phyloP scores from a whole-genome alignment of 176 grass and related monocot genomes.

The Musa acuminata region DNA sequence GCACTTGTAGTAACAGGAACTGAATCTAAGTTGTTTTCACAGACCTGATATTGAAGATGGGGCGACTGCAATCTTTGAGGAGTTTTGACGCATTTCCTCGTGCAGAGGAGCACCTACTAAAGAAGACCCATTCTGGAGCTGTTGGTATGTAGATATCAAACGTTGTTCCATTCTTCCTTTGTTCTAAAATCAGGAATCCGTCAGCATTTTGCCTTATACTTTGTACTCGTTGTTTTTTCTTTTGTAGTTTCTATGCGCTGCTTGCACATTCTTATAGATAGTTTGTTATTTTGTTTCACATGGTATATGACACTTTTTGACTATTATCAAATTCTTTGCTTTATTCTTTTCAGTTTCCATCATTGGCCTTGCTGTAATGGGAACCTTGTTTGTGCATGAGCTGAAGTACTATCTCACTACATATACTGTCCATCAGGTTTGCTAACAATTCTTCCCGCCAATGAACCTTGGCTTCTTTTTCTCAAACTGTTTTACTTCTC shows the following conservation, averaged over 20 bases:
- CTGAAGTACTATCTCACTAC: constrained; percentile 87
- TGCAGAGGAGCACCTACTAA: constrained; percentile 77
- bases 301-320: neutral
- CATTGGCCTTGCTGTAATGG: constrained; percentile 75
- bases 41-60: constrained; percentile 32
- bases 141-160: constrained; percentile 38
- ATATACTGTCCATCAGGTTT: constrained; percentile 75
- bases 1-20: too few species aligned
- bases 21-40: too few species aligned
- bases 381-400: constrained; percentile 76
- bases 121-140: constrained; percentile 90
- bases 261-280: neutral
- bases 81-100: constrained; percentile 94
- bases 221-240: neutral
- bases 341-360: constrained; percentile 45
- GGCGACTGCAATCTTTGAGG: constrained; percentile 64
- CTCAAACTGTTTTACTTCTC: neutral
- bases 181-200: neutral
- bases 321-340: constrained; percentile 7
- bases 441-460: neutral
- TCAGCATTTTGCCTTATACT: neutral
- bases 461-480: neutral
- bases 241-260: constrained; percentile 4
- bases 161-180: neutral
- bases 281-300: neutral